Evolutionary conservation across 139 green algal genomes (phyloP).

Genomic region (Micractinium sp.): DNA sequence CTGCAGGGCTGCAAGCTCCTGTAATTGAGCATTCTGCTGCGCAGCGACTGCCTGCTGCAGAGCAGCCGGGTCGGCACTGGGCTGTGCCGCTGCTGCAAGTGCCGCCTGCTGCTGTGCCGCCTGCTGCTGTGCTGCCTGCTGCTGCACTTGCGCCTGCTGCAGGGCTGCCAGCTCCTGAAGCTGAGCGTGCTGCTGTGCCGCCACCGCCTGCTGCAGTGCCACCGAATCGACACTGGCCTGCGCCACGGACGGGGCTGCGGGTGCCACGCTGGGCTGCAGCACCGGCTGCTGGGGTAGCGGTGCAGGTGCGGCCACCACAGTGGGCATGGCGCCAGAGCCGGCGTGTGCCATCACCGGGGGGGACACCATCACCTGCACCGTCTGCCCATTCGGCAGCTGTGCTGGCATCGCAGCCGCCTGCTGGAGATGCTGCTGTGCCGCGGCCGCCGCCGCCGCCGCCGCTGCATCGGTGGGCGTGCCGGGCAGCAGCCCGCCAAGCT

Average conservation of each 20-base stretch:
- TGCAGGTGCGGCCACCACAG: neutral
- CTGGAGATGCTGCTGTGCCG: slow-evolving; percentile 5
- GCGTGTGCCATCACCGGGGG: neutral
- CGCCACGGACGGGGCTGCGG: neutral
- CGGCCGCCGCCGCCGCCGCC: neutral
- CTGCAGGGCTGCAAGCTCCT: slow-evolving; percentile 22
- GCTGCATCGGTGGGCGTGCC: neutral
- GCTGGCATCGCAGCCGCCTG: slow-evolving; percentile 1
- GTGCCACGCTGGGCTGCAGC: neutral
- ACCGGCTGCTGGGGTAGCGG: neutral
- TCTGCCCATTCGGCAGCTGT: slow-evolving; percentile 37
- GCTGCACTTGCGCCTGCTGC: slow-evolving; percentile 14
- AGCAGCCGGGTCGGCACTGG: neutral
- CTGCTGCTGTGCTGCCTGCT: slow-evolving; percentile 30
- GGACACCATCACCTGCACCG: neutral
- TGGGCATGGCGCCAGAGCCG: neutral
- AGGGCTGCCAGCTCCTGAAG: neutral
- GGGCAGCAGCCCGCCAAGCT: slow-evolving; percentile 8
- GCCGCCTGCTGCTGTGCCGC: slow-evolving; percentile 6
- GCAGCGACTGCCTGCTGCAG: neutral
- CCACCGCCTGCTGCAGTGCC: neutral
- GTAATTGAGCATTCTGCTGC: slow-evolving; percentile 9
- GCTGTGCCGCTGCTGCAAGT: neutral
- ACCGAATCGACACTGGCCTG: neutral
- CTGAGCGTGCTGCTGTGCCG: neutral